Evolutionary conservation across 2,329 filamentous ascomycete genomes (phyloP), one percentile per base, ranked within the genome.

Genomic region (Neoascochyta sp.): DNA sequence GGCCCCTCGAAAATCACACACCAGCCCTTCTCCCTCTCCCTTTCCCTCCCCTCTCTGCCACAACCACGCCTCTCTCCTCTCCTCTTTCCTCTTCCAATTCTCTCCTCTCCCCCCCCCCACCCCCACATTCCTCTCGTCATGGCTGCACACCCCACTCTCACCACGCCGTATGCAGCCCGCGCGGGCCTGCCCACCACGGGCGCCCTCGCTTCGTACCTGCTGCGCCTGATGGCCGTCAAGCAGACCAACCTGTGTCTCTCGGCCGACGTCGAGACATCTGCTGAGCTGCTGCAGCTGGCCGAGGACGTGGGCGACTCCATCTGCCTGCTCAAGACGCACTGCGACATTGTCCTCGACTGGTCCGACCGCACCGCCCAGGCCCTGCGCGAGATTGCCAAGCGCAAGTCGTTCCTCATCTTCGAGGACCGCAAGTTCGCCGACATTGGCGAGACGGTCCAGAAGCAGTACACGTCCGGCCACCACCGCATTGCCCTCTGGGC

Each of bases 271-370:
- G 71, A 69, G 27, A 76, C 68, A 26, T 74, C 75, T 8, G 66
- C 69, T 29, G 66, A 74, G 43, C 67, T 80, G 11, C 55, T 80
- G 11, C 63, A 66, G 23, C 61, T 80, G 7, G 75, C 75, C 16
- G 70, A 76, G 40, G 69, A 77, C 19, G 66, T 79, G 10, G 76
- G 77, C 36, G 75, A 78, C 43, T 69, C 73, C 39, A 79, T 80
- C 34, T 76, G 74, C 43, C 57, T 80, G 16, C 64, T 80, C 32
- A 76, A 79, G 57, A 74, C 78, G 4, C 75, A 79, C 49, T 75
- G 74, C 32, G 76, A 80, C 57, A 76, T 76, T 29, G 72, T 80
- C 45, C 68, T 71, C 40, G 76, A 80, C 56, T 80, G 76, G 67
- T 70, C 68, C 9, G 70, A 74, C 36, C 66, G 73, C 34, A 78